Evolutionary conservation across 371 early-diverging fungal genomes (phyloP), one percentile per base, ranked within the genome.

Genomic region (Parasitella parasitica): DNA sequence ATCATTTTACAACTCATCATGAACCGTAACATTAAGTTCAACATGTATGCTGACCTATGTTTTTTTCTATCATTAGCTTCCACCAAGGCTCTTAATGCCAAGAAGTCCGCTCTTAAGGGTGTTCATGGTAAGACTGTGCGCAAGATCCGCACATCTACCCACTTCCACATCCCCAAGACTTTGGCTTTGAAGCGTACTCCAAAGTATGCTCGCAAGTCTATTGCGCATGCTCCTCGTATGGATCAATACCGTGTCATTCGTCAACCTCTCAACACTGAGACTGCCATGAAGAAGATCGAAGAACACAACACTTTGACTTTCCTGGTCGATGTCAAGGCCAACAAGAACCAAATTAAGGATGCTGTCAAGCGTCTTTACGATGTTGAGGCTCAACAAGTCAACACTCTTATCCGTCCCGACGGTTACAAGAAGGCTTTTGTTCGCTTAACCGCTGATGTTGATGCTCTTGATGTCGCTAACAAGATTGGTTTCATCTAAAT

Each of bases 381-480:
- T 69, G 94, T 96, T 67, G 91, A 92, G 63, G 94, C 93, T 70
- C 76, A 81, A 76, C 94, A 94, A 82, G 86, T 99, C 83, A 97
- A 97, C 92, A 99, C 99, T 57, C 87, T 98, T 55, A 93, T 97
- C 84, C n/a, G 92, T 69, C 97, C 97, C 64, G 93, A 94, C 69
- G 98, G 98, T 57, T 75, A 86, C 76, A 99, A 99, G 93, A 99
- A 98, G 92, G 99, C 99, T 60, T 99, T 93, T 82, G 97, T 98
- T 63, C 96, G 95, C 70, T 88, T 99, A 65, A 84, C 92, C 59
- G 86, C 95, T 66, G 97, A 97, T 70, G 91, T 91, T 61, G 97
- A 96, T 81, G 99, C 99, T 67, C 83, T 97, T 53, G 96, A 97
- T 71, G 93, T 97, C 75, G 98, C 99, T 77, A 93, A 92, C 89